Evolutionary conservation across 768 basidiomycete species (phyloP).

Genomic region (Pleurotus ostreatus): DNA sequence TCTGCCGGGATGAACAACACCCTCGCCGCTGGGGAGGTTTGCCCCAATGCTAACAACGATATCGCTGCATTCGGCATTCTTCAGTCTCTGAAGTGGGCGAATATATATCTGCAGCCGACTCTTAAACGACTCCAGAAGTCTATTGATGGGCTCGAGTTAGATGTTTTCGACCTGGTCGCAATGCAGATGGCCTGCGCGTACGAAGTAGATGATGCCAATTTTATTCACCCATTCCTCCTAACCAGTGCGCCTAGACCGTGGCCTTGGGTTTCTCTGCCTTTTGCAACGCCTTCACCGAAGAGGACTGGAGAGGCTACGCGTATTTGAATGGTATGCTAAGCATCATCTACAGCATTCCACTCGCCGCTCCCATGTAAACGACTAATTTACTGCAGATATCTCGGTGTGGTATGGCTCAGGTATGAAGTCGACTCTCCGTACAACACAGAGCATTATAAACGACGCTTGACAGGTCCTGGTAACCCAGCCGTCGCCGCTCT

Average conservation of each 20-base stretch:
- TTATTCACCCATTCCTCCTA: background rate
- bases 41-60: constrained; percentile 47
- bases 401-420: constrained; percentile 1
- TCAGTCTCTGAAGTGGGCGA: constrained; percentile 52
- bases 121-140: constrained; percentile 44
- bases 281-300: constrained; percentile 73
- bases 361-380: too few species aligned
- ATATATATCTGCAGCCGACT: constrained; percentile 56
- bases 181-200: constrained; percentile 74
- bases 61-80: constrained; percentile 38
- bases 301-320: constrained; percentile 78
- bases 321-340: constrained; percentile 39
- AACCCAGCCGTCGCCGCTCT: constrained; percentile 57
- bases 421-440: too few species aligned
- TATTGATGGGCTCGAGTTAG: constrained; percentile 49
- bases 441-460: background rate
- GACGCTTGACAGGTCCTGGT: constrained; percentile 53
- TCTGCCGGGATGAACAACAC: constrained; percentile 59
- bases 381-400: background rate
- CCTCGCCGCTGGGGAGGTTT: constrained; percentile 65
- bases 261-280: constrained; percentile 75
- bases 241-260: constrained; percentile 48
- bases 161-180: constrained; percentile 45
- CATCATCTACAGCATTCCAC: too few species aligned
- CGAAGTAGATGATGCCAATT: constrained; percentile 41